phyloP scores from a whole-genome alignment of 2,329 filamentous ascomycete species.

The Nemania sp. region DNA sequence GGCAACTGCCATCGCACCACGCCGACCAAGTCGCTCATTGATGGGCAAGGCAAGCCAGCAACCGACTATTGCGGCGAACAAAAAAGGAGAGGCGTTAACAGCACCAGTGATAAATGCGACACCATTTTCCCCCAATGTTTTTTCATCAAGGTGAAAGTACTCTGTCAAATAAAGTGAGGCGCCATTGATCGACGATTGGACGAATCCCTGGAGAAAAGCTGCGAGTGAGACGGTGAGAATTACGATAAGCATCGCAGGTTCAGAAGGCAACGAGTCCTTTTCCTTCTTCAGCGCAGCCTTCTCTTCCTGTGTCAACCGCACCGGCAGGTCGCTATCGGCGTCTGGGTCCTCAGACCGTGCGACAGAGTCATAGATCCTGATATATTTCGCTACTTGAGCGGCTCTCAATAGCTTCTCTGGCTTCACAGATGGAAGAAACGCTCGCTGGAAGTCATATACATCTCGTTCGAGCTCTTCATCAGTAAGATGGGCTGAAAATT shows the following conservation, averaged over 20 bases:
- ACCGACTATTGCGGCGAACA: background rate
- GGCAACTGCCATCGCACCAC: conserved; percentile 8
- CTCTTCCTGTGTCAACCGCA: conserved; percentile 42
- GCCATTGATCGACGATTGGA: conserved; percentile 50
- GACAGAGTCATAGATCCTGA: conserved; percentile 44
- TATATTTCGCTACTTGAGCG: conserved; percentile 47
- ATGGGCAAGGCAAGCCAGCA: conserved; percentile 11
- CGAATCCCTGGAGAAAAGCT: conserved; percentile 49
- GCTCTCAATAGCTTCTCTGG: conserved; percentile 46
- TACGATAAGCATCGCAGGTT: conserved; percentile 45
- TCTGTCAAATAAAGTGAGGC: conserved; percentile 40
- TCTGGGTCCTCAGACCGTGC: conserved; percentile 35
- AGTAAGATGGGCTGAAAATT: too few relatives aligned
- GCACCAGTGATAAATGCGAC: too few relatives aligned
- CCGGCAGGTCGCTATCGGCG: conserved; percentile 35
- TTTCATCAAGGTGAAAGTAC: too few relatives aligned
- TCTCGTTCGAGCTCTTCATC: too few relatives aligned
- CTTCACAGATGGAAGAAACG: too few relatives aligned
- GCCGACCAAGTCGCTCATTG: conserved; percentile 3
- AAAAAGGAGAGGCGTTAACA: conserved; percentile 6
- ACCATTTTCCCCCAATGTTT: too few relatives aligned
- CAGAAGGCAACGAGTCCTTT: conserved; percentile 44
- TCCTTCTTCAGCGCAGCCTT: conserved; percentile 44
- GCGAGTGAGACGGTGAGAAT: conserved; percentile 49
- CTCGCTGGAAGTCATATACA: too few relatives aligned